Evolutionary conservation across 768 basidiomycete genomes (phyloP).

Genomic region (Amanita phalloides): DNA sequence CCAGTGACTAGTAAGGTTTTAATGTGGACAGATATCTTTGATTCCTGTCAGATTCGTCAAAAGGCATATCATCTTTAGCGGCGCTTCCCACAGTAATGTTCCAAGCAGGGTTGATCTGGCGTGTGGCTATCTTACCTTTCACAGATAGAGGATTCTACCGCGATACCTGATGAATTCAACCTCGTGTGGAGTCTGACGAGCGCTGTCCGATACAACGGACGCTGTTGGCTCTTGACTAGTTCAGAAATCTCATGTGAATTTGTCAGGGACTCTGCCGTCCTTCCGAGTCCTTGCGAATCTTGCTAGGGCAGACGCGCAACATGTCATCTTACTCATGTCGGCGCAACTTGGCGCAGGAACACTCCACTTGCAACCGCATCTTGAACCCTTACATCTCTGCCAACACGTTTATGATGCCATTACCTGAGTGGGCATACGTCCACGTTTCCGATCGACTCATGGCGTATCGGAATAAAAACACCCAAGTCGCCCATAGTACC

Average conservation of each 20-base stretch:
- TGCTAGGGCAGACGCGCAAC: not conserved
- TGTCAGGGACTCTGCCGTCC: not conserved
- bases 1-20: not conserved
- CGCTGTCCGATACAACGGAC: slow-evolving; percentile 18
- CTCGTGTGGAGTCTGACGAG: slow-evolving; percentile 12
- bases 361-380: slow-evolving; percentile 58
- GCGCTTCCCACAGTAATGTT: not conserved
- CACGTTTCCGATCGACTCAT: slow-evolving; percentile 69
- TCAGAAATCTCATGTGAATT: slow-evolving; percentile 6
- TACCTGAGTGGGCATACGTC: slow-evolving; percentile 53
- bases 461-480: slow-evolving; percentile 23
- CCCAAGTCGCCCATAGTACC: slow-evolving; percentile 33
- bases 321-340: not conserved
- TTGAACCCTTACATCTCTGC: slow-evolving; percentile 53
- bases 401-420: slow-evolving; percentile 67
- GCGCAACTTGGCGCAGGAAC: slow-evolving; percentile 36
- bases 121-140: slow-evolving; percentile 2
- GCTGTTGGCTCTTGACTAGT: slow-evolving; percentile 18
- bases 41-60: not conserved
- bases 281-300: slow-evolving; percentile 4
- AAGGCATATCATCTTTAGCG: not conserved
- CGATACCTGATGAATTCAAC: slow-evolving; percentile 9
- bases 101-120: not conserved
- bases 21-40: not conserved
- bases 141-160: not conserved